Conservation (phyloP, 768 basidiomycete species). For the Dendrothele bispora region DNA sequence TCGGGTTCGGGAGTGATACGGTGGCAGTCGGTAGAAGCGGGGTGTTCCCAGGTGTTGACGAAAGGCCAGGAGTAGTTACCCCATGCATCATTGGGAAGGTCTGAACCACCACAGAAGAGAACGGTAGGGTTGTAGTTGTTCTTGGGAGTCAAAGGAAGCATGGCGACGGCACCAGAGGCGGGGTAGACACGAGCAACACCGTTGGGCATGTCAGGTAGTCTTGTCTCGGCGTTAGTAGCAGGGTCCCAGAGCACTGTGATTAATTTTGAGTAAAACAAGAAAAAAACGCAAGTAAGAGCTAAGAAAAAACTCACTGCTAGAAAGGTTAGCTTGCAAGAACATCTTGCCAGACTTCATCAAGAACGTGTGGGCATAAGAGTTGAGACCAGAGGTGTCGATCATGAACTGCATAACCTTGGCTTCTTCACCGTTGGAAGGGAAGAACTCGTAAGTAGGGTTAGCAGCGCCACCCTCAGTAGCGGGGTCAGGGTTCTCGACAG, state of each 20-base stretch:
- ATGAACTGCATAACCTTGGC: conserved; percentile 66
- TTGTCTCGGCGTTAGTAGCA: conserved; percentile 53
- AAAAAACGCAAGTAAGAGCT: conserved; percentile 4
- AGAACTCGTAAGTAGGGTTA: conserved; percentile 85
- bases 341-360: conserved; percentile 77
- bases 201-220: conserved; percentile 72
- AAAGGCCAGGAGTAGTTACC: conserved; percentile 76
- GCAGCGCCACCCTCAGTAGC: conserved; percentile 63
- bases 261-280: conserved; percentile 8
- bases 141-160: conserved; percentile 87
- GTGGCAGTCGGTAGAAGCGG: conserved; percentile 73
- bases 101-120: conserved; percentile 88
- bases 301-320: conserved; percentile 53
- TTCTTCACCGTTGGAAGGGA: conserved; percentile 53
- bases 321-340: conserved; percentile 81
- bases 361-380: conserved; percentile 75
- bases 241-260: conserved; percentile 52
- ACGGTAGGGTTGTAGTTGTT: conserved; percentile 87
- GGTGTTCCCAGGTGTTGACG: conserved; percentile 72
- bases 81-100: conserved; percentile 71
- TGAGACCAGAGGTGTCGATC: conserved; percentile 70
- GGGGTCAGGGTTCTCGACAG: conserved; percentile 68
- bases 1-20: conserved; percentile 84
- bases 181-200: conserved; percentile 83
- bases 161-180: conserved; percentile 83